phyloP scores from a whole-genome alignment of 2,329 filamentous ascomycete genomes.

The Verruconis gallopava region DNA sequence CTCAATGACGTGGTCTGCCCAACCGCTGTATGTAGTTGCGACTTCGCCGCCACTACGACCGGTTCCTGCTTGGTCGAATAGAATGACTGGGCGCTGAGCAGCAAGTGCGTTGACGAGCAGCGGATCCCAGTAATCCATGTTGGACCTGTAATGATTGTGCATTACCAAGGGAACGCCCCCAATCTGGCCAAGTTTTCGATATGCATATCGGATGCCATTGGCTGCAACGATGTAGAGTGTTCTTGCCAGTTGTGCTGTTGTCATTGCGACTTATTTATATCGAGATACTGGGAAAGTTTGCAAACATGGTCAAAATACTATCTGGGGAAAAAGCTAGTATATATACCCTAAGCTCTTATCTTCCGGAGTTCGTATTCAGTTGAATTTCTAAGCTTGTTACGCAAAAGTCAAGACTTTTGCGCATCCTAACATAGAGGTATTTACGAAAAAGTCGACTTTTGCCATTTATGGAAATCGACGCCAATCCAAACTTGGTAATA shows the following conservation, averaged over 20 bases:
- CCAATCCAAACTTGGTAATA: no score
- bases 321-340: no score
- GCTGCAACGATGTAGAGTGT: constrained; percentile 1
- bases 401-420: no score
- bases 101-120: constrained; percentile 32
- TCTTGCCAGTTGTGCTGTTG: constrained; percentile 10
- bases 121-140: constrained; percentile 18
- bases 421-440: no score
- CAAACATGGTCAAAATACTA: no score
- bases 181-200: constrained; percentile 13
- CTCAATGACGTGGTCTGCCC: constrained; percentile 17
- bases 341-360: no score
- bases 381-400: no score
- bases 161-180: constrained; percentile 14
- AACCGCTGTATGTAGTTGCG: constrained; percentile 25
- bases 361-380: no score
- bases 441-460: no score
- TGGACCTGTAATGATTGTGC: constrained; percentile 16
- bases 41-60: constrained; percentile 34
- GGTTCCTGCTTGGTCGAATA: constrained; percentile 37
- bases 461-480: no score
- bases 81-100: constrained; percentile 28
- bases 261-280: no score
- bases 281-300: no score
- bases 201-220: constrained; percentile 14